These are phyloP conservation scores for Tulasnella sp. DNA, from an alignment of 768 basidiomycete genomes.

Conservation along the genomic window DNA sequence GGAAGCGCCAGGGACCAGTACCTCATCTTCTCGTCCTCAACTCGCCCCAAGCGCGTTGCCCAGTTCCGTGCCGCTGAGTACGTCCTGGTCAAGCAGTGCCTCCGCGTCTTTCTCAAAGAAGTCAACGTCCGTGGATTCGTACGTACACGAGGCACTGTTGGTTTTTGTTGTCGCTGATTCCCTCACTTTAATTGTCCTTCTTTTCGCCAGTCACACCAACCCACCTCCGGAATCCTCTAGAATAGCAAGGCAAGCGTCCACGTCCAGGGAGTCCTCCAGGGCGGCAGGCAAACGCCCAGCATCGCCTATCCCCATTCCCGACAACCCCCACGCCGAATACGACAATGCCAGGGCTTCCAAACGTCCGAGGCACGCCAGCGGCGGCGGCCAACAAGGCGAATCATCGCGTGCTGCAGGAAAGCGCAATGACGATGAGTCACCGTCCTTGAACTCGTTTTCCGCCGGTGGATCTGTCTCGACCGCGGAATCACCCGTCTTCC, in stretches of 20 bases:
- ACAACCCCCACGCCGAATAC: slow-evolving; percentile 12
- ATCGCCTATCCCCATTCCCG: slow-evolving; percentile 14
- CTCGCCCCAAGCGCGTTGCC: slow-evolving; percentile 5
- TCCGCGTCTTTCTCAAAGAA: neutral
- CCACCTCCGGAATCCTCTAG: slow-evolving; percentile 13
- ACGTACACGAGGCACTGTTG: slow-evolving; percentile 3
- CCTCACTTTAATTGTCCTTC: slow-evolving; percentile 6
- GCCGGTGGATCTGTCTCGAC: slow-evolving; percentile 15
- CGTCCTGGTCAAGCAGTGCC: slow-evolving; percentile 12
- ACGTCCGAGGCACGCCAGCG: slow-evolving; percentile 4
- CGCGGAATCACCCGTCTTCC: slow-evolving; percentile 16
- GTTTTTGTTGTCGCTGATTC: slow-evolving; percentile 5
- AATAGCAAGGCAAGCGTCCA: neutral
- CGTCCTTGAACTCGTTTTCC: slow-evolving; percentile 16
- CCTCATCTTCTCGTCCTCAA: slow-evolving; percentile 3
- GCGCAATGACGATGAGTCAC: slow-evolving; percentile 11
- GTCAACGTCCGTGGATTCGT: slow-evolving; percentile 7
- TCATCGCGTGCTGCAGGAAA: neutral
- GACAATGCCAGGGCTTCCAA: slow-evolving; percentile 13
- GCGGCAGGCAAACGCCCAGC: slow-evolving; percentile 17
- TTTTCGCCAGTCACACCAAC: neutral
- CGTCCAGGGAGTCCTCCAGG: slow-evolving; percentile 15
- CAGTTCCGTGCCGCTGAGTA: neutral
- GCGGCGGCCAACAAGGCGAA: neutral
- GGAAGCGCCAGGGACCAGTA: neutral